Conservation (phyloP, 108 stramenopile species). For the Conticribra weissflogii region DNA sequence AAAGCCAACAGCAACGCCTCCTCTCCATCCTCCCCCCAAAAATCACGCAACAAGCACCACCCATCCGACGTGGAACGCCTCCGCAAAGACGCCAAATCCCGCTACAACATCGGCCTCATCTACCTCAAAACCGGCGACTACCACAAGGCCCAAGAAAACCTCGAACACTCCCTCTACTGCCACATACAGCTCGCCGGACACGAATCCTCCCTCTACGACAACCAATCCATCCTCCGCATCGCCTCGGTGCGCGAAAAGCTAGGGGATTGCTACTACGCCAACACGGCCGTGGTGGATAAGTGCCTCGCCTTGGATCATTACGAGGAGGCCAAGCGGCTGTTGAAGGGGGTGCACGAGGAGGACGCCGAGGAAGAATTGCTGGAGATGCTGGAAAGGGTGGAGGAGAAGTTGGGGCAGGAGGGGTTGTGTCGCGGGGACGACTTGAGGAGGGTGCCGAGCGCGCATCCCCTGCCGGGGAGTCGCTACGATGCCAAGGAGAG, state of each 20-base stretch:
- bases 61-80: constrained; percentile 18
- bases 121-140: constrained; percentile 49
- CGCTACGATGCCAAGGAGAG: too few relatives aligned
- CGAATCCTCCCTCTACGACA: constrained; percentile 27
- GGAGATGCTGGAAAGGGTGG: constrained; percentile 35
- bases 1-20: neutral
- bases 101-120: constrained; percentile 47
- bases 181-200: constrained; percentile 39
- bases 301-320: constrained; percentile 44
- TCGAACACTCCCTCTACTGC: constrained; percentile 44
- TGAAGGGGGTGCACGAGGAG: constrained; percentile 22
- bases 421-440: constrained; percentile 4
- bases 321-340: constrained; percentile 28
- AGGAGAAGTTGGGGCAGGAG: constrained; percentile 28
- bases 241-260: constrained; percentile 41
- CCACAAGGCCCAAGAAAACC: constrained; percentile 42
- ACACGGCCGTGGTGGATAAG: constrained; percentile 32
- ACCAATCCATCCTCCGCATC: constrained; percentile 24
- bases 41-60: neutral
- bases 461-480: constrained; percentile 16
- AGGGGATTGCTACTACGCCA: constrained; percentile 38
- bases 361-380: constrained; percentile 33
- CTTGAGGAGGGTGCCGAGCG: neutral
- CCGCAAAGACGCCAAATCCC: constrained; percentile 37
- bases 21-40: neutral